Conservation (phyloP, 805 yeast genomes). For the Candida loeiensis region DNA sequence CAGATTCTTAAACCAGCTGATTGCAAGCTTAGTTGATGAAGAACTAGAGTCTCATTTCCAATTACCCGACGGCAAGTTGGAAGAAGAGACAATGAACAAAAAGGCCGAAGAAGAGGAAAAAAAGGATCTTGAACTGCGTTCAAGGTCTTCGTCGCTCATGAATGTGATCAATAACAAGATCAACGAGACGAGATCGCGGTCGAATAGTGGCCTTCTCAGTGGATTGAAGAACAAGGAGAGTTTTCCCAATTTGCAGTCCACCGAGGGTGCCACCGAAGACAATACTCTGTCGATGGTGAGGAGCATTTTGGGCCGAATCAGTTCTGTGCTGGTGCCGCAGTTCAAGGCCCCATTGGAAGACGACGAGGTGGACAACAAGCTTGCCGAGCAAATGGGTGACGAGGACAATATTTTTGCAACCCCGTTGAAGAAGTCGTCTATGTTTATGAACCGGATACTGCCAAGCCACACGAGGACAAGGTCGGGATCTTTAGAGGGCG, state of each 20-base stretch:
- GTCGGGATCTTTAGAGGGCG: conserved; percentile 34
- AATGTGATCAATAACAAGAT: conserved; percentile 31
- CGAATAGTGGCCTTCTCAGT: conserved; percentile 28
- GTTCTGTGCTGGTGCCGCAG: conserved; percentile 22
- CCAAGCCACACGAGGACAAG: conserved; percentile 37
- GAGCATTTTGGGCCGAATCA: conserved; percentile 32
- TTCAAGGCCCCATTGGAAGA: conserved; percentile 4
- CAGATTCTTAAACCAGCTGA: conserved; percentile 9
- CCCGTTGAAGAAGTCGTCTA: conserved; percentile 4
- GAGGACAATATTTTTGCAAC: conserved; percentile 8
- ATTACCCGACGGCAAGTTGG: conserved; percentile 25
- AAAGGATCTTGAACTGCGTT: conserved; percentile 17
- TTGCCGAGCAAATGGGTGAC: conserved; percentile 12
- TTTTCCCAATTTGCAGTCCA: conserved; percentile 22
- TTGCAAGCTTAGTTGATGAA: conserved; percentile 28
- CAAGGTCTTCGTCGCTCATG: conserved; percentile 38
- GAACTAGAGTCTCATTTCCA: conserved; percentile 24
- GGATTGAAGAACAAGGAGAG: conserved; percentile 23
- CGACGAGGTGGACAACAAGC: conserved; percentile 1
- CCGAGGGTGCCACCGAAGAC: conserved; percentile 12
- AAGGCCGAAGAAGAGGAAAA: conserved; percentile 11
- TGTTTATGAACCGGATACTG: conserved; percentile 22
- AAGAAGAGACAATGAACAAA: conserved; percentile 14
- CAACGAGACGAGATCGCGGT: conserved; percentile 32
- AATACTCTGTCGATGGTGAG: conserved; percentile 30